A percentile compares a stretch with the other conserved stretches of the same genome.
Evolutionary conservation across 202 grass and related monocot species (phyloP).

Genomic region (Carex arenaria): DNA sequence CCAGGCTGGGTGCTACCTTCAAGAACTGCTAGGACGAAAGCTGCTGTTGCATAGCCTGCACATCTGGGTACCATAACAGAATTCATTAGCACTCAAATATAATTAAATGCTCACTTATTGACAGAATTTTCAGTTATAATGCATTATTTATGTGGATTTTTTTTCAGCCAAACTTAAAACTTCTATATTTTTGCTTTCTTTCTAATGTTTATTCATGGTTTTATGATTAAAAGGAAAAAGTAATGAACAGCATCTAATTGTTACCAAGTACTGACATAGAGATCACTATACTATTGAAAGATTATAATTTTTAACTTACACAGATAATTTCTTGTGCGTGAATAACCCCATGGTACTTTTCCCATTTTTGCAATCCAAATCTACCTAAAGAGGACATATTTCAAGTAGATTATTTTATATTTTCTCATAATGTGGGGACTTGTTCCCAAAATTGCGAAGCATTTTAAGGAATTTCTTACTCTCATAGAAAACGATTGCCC

Average conservation of each 20-base stretch:
- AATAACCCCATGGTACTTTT: slow-evolving; percentile 58
- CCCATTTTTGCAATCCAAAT: slow-evolving; percentile 74
- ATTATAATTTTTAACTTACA: slow-evolving; percentile 44
- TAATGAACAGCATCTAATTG: background rate
- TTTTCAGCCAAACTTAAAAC: no score
- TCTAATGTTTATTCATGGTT: slow-evolving; percentile 9
- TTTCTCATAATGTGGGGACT: background rate
- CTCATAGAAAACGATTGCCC: slow-evolving; percentile 74
- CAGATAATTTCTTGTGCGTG: slow-evolving; percentile 64
- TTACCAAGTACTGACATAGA: background rate
- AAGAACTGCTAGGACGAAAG: slow-evolving; percentile 69
- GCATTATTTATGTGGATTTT: background rate
- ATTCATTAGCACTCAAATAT: background rate
- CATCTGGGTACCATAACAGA: slow-evolving; percentile 29
- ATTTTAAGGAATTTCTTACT: slow-evolving; percentile 36
- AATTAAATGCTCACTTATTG: slow-evolving; percentile 2
- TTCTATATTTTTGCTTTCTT: background rate
- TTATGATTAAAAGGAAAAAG: background rate
- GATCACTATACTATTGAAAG: background rate
- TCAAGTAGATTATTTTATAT: background rate
- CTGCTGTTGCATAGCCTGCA: slow-evolving; percentile 39
- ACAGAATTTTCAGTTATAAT: background rate
- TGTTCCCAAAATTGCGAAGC: background rate
- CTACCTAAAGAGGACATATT: slow-evolving; percentile 40
- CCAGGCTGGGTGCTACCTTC: slow-evolving; percentile 67